Evolutionary conservation across 2,329 filamentous ascomycete species (phyloP), one percentile per base, ranked within the genome.

Genomic region (Clarireedia paspali): DNA sequence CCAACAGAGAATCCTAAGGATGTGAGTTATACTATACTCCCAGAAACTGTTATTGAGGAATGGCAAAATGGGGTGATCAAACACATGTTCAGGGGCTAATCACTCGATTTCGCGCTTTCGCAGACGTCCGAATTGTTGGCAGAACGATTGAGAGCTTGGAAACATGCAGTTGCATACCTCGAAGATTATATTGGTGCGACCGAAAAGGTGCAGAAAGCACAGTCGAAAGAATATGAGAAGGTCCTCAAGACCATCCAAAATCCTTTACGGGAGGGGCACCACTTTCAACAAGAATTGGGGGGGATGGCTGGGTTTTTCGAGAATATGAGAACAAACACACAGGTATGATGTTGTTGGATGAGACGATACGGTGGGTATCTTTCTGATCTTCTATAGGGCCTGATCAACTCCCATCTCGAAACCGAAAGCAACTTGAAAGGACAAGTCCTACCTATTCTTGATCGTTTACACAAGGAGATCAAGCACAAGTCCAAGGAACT

Each of bases 401-500:
- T 97, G 66, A 83, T 91, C 66, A 95, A 94, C 72, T 86, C 88
- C 68, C 92, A 96, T 71, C 75, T 86, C 65, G 92, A 97, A 71
- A 96, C 91, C 5, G 91, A 94, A 65, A 94, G 94, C 77, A 89
- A 84, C 64, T 80, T 99, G 63, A 95, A 92, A 73, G 86, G 85
- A 58, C 85, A 85, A 14, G 88, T 97, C 30, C 78, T 96, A 20
- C 94, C 92, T 39, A 85, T 92, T 61, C 85, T 99, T 68, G 89
- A 95, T 66, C 87, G 91, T 52, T 78, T 99, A 49, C 91, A 97
- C 75, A 86, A 89, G 70, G 94, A 97, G 71, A 94, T 99, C 77
- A 99, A 97, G 80, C 85, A 88, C 75, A 97, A 97, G 77, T 80
- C 83, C 61, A 97, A 97, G 77, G 91, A 96, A 73, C 80, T 99